Conservation (phyloP, 176 grass and related monocot species). For the Tillandsia fasciculata region DNA sequence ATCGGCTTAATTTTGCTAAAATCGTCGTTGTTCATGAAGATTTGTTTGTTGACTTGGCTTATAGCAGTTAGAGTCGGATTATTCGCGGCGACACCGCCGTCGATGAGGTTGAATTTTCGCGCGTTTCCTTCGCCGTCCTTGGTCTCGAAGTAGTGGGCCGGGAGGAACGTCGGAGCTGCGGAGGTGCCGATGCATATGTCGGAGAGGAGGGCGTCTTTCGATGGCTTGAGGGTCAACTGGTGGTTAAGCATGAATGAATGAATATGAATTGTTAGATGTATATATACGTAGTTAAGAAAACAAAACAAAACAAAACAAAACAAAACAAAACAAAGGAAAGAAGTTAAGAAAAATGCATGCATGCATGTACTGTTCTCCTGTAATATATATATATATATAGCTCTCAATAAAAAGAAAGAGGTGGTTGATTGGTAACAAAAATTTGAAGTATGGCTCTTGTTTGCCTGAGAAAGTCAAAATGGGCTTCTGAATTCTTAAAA, state of each 20-base stretch:
- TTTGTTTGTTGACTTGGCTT: slow-evolving; percentile 44
- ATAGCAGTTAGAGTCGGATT: slow-evolving; percentile 40
- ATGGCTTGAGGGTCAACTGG: not conserved
- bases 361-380: no score
- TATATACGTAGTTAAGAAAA: no score
- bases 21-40: slow-evolving; percentile 21
- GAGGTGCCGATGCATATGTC: slow-evolving; percentile 64
- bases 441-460: no score
- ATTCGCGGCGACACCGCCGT: slow-evolving; percentile 8
- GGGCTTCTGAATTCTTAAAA: no score
- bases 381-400: no score
- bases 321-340: no score
- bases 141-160: slow-evolving; percentile 39
- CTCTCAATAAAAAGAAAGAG: no score
- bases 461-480: no score
- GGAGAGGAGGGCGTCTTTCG: slow-evolving; percentile 18
- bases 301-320: no score
- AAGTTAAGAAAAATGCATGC: no score
- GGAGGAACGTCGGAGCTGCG: slow-evolving; percentile 34
- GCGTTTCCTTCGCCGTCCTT: slow-evolving; percentile 2
- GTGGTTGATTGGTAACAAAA: no score
- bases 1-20: slow-evolving; percentile 26
- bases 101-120: slow-evolving; percentile 3
- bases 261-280: not conserved
- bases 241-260: no score